These are phyloP conservation scores for Graphium sp. DNA, from an alignment of 2,329 filamentous ascomycete species.

Conservation along the genomic window DNA sequence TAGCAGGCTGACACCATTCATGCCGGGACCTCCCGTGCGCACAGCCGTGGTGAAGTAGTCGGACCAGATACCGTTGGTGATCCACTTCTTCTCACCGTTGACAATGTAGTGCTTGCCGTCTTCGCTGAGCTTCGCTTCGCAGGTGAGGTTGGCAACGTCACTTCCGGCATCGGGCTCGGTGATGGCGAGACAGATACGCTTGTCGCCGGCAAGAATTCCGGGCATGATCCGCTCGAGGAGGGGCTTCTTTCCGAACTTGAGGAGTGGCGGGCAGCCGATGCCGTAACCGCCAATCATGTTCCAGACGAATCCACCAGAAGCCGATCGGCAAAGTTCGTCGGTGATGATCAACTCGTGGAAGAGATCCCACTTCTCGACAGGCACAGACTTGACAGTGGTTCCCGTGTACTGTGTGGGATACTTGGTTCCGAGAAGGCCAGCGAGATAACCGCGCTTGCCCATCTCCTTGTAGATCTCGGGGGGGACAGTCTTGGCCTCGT, in stretches of 20 bases:
- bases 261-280: constrained; percentile 79
- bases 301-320: constrained; percentile 90
- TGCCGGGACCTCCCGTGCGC: constrained; percentile 71
- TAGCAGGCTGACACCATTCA: constrained; percentile 82
- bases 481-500: constrained; percentile 83
- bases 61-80: constrained; percentile 91
- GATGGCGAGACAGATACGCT: constrained; percentile 93
- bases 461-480: constrained; percentile 87
- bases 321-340: constrained; percentile 79
- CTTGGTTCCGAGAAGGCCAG: constrained; percentile 73
- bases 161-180: constrained; percentile 92
- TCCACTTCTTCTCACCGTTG: constrained; percentile 99
- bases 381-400: constrained; percentile 55
- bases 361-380: constrained; percentile 84
- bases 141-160: constrained; percentile 89
- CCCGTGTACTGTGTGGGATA: constrained; percentile 65
- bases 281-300: constrained; percentile 93
- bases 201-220: constrained; percentile 76
- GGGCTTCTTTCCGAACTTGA: constrained; percentile 79
- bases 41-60: constrained; percentile 98
- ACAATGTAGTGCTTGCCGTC: constrained; percentile 99
- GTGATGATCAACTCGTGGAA: constrained; percentile 97
- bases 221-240: constrained; percentile 80
- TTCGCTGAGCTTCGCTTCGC: constrained; percentile 84
- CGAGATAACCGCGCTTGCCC: constrained; percentile 81